Evolutionary conservation across 140 eudicot species (phyloP), one percentile per base, ranked within the genome.

Genomic region (Anethum foeniculum): DNA sequence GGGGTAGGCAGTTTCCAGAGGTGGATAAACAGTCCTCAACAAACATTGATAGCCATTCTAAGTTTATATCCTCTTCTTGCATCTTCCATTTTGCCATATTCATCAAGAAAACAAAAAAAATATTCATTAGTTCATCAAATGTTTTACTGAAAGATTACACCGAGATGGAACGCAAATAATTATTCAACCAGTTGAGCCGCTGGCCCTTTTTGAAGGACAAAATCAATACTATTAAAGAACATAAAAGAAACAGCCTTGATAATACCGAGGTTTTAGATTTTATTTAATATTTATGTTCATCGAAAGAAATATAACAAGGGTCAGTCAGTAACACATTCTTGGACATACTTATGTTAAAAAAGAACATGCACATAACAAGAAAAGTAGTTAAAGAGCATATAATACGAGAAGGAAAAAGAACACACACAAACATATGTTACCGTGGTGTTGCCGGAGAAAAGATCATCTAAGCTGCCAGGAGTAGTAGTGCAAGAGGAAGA

Each of bases 1-100:
- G 72, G n/a, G 74, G 81, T 23, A 78, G 23, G 54, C 86, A 88
- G 73, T 75, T 88, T 1, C 86, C 90, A 56, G 85, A 80, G 79
- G 86, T 86, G 7, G 92, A 86, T 80, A 88, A 84, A 72, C 92
- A 88, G 75, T 88, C 92, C 64, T 88, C 92, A 81, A 88, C 88
- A 78, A 85, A 88, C 39, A 82, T 80, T 36, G 92, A 88, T 19
- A 88, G 85, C 92, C 92, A 88, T 77, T 88, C 90, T 80, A 84
- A 84, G 82, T 82, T 79, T 6, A 88, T 74, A 78, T 88, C 91
- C 46, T 39, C 77, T 83, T 78, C 77, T 71, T 78, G 74, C 81
- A 78, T 19, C 67, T 60, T 56, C 51, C 13, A 34, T 30, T 54
- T 77, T 56, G 15, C 49, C 12, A 69, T 30, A 32, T 15, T 5